Conservation (phyloP, 495 filamentous ascomycete genomes). For the Letharia columbiana region DNA sequence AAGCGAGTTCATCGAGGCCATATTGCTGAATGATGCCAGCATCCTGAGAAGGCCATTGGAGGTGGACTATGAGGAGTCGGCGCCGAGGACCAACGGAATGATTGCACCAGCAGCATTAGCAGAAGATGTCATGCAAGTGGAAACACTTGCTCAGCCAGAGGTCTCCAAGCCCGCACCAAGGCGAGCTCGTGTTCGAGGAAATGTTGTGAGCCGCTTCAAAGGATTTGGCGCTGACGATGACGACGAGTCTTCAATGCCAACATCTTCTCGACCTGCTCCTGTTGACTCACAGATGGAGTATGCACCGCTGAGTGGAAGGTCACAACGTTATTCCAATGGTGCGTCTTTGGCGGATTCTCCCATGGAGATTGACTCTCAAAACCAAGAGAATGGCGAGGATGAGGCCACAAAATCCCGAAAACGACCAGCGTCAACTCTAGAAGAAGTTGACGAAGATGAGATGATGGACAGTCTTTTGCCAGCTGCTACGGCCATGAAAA, state of each 20-base stretch:
- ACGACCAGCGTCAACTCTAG: slow-evolving; percentile 26
- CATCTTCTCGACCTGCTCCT: slow-evolving; percentile 8
- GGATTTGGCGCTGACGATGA: slow-evolving; percentile 57
- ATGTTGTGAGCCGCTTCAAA: slow-evolving; percentile 57
- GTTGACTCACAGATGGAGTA: slow-evolving; percentile 14
- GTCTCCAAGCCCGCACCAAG: slow-evolving; percentile 4
- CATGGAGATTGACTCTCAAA: slow-evolving; percentile 33
- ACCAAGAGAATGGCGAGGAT: slow-evolving; percentile 18
- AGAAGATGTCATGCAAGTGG: slow-evolving; percentile 2
- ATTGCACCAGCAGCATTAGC: not conserved
- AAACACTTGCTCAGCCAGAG: slow-evolving; percentile 10
- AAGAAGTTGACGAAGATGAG: slow-evolving; percentile 42
- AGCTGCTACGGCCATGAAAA: slow-evolving; percentile 63
- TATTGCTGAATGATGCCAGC: slow-evolving; percentile 66
- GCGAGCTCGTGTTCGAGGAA: slow-evolving; percentile 26
- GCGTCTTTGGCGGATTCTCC: slow-evolving; percentile 28
- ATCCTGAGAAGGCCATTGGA: slow-evolving; percentile 56
- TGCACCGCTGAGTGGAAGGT: slow-evolving; percentile 5
- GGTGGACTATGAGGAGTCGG: slow-evolving; percentile 27
- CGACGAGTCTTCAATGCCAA: slow-evolving; percentile 26
- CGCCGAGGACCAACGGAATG: not conserved
- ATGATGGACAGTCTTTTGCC: slow-evolving; percentile 59
- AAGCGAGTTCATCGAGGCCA: slow-evolving; percentile 87
- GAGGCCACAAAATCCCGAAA: slow-evolving; percentile 25
- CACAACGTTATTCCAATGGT: slow-evolving; percentile 12